Percentiles rank a stretch among this genome's conserved stretches.
Evolutionary conservation across 768 basidiomycete genomes (phyloP).

Genomic region (Trametopsis cervina): DNA sequence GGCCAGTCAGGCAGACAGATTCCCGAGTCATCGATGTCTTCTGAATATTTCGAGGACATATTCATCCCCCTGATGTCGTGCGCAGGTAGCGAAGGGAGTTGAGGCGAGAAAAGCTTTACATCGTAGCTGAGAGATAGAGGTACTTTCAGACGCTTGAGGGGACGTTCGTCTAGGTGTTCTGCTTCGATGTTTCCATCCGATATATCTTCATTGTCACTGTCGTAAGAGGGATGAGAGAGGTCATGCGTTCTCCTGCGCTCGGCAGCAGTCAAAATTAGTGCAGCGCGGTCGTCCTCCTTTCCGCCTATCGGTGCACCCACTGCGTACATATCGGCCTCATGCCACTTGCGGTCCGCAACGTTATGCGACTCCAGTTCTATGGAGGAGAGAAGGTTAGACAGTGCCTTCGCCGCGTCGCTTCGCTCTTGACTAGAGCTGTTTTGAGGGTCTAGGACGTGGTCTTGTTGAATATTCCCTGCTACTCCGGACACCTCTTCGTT

Average conservation of each 20-base stretch:
- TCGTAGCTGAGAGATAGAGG: no score
- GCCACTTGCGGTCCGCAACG: neutral
- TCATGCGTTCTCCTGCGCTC: constrained; percentile 30
- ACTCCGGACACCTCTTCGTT: constrained; percentile 20
- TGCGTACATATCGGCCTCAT: neutral
- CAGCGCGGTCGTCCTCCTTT: constrained; percentile 18
- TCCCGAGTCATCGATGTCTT: constrained; percentile 16
- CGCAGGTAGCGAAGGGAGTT: no score
- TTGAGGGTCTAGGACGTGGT: constrained; percentile 12
- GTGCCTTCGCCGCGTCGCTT: neutral
- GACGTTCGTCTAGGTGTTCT: no score
- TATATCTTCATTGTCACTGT: constrained; percentile 4
- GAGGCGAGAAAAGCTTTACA: no score
- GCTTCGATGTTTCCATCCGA: no score
- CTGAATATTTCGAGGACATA: neutral
- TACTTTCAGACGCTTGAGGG: no score
- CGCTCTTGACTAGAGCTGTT: neutral
- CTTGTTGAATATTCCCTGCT: constrained; percentile 8
- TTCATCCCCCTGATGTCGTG: no score
- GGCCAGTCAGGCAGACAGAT: constrained; percentile 6
- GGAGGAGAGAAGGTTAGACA: constrained; percentile 3
- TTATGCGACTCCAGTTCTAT: neutral
- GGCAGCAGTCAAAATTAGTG: constrained; percentile 35
- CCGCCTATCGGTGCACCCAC: neutral
- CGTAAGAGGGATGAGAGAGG: constrained; percentile 1